phyloP scores from a whole-genome alignment of 176 grass and related monocot genomes.

The Paspalum notatum region DNA sequence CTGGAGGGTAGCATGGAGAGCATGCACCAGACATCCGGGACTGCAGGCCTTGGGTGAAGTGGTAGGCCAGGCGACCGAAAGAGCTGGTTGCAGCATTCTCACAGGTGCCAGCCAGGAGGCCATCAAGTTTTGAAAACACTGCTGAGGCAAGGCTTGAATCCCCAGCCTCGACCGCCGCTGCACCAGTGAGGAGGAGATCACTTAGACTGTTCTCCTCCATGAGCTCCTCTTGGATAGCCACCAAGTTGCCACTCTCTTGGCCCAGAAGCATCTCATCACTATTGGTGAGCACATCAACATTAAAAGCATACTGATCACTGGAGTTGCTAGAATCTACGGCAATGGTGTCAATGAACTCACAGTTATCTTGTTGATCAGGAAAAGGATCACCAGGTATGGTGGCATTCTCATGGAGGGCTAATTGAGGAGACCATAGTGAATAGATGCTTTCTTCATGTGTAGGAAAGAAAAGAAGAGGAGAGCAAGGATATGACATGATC shows the following conservation, averaged over 20 bases:
- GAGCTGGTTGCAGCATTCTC: constrained; percentile 28
- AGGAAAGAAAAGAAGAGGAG: constrained; percentile 46
- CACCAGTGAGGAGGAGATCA: constrained; percentile 58
- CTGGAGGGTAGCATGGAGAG: not conserved
- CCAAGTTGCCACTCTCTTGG: constrained; percentile 46
- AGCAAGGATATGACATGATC: constrained; percentile 47
- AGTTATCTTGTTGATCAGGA: constrained; percentile 21
- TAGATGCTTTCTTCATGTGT: constrained; percentile 41
- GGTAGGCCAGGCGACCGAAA: constrained; percentile 42
- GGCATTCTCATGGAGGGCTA: constrained; percentile 20
- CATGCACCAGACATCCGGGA: constrained; percentile 25
- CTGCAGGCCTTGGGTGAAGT: constrained; percentile 52
- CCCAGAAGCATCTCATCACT: constrained; percentile 5
- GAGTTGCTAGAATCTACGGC: constrained; percentile 19
- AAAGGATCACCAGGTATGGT: constrained; percentile 27
- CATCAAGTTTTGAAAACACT: constrained; percentile 45
- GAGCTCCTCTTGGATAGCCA: constrained; percentile 51
- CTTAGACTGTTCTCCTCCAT: constrained; percentile 58
- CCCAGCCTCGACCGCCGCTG: constrained; percentile 49
- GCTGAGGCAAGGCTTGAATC: constrained; percentile 44
- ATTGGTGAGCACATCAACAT: not conserved
- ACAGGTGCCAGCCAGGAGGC: constrained; percentile 13
- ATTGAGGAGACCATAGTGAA: constrained; percentile 40
- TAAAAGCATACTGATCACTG: constrained; percentile 33
- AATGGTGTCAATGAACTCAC: constrained; percentile 26